Percentiles rank a stretch among this genome's conserved stretches.
Evolutionary conservation across 139 green algal species (phyloP).

Genomic region (Chlorella vulgaris): DNA sequence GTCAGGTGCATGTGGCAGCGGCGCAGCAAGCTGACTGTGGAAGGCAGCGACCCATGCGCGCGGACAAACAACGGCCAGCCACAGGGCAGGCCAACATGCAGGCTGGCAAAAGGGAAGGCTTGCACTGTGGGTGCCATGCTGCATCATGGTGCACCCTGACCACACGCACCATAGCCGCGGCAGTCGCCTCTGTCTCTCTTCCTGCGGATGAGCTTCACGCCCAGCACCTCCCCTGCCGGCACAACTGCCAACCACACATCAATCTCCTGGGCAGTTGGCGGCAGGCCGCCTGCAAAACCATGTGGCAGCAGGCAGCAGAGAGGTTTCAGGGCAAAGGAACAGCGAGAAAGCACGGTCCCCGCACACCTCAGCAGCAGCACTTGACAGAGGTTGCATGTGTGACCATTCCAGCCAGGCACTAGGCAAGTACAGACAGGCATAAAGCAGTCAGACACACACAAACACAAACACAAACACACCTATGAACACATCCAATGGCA

Average conservation of each 20-base stretch:
- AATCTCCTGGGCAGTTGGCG: neutral
- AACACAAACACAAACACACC: no score
- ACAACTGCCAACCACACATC: constrained; percentile 17
- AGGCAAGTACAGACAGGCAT: neutral
- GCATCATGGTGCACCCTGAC: neutral
- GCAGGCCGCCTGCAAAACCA: constrained; percentile 29
- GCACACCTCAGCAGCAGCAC: no score
- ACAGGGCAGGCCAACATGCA: neutral
- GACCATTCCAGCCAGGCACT: neutral
- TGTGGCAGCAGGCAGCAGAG: no score
- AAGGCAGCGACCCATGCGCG: no score
- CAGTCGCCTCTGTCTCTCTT: constrained; percentile 25
- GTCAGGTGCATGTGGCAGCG: neutral
- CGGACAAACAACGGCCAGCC: neutral
- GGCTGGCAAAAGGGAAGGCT: neutral
- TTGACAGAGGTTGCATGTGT: no score
- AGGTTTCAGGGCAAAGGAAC: neutral
- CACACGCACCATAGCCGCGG: constrained; percentile 27
- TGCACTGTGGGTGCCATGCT: neutral
- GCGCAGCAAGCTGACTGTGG: no score
- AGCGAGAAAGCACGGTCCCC: neutral
- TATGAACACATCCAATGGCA: constrained; percentile 3
- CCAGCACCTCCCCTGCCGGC: constrained; percentile 19
- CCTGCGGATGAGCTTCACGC: constrained; percentile 22
- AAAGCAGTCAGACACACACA: no score